Evolutionary conservation across 116 monocot genomes (phyloP), one percentile per base, ranked within the genome.

Genomic region (Papilionanthe hybrid): DNA sequence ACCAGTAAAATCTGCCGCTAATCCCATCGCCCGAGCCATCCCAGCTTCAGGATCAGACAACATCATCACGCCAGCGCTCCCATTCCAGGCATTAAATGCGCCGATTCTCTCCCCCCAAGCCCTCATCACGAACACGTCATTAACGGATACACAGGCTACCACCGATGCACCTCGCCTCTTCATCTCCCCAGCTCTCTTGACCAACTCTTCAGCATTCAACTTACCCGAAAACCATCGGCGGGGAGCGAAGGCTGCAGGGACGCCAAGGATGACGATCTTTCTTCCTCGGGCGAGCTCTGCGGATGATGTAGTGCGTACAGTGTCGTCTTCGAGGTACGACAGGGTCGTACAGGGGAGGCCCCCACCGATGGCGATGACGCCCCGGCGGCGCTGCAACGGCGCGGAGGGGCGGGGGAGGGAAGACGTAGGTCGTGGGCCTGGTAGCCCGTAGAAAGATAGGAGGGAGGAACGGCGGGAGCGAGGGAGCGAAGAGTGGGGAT

Each of bases 41-140:
- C 68, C 77, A 15, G 77, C 82, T 71, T 72, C 77, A 18, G 55
- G 77, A 17, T 82, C 82, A 27, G 82, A 77, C 17, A 82, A 66
- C 82, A 82, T 77, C 77, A 55, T 53, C 55, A 82, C 68, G 28
- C 71, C 77, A 12, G 47, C 25, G 47, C 25, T 19, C 18, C 75
- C 44, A 44, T 23, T 20, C 5, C 20, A 41, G 5, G 22, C 41
- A 28, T n/a, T 41, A 5, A 18, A 50, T 23, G 77, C 77, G 37
- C 77, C 77, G 32, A 82, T 69, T 41, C 47, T 30, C 82, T 77
- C 82, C 71, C 77, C 77, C 82, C 82, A 82, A 29, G 82, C 77
- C 71, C 71, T 50, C 82, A 82, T 82, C 72, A 82, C 82, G 72
- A 53, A 77, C 12, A 77, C 82, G n/a, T 82, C 82, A 76, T 82